Base-by-base conservation (phyloP, 331 rosid species). In the Acacia pycnantha region DNA sequence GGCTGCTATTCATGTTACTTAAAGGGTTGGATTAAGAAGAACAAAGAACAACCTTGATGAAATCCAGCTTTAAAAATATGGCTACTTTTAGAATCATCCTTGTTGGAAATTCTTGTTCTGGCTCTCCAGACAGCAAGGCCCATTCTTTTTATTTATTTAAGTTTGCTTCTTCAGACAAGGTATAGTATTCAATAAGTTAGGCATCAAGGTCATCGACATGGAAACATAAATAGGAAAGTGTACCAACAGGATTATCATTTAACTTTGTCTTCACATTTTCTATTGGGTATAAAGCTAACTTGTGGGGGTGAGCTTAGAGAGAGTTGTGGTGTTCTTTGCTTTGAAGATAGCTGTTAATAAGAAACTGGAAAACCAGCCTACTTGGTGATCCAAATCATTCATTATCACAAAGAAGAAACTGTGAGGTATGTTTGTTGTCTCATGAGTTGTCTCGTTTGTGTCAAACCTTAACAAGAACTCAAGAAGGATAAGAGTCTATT, bases 121-220 rank as follows among this genome's bases (percentile, higher is more conserved):
- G 68, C 77, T 75, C 83, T 78, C 64, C 81, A 74, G 94, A 92
- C 97, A 94, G 88, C 87, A 83, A 88, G 97, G 91, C 86, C 98
- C 95, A 83, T 79, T 81, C 88, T 53, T 85, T 86, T 89, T 85
- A 86, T 81, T 89, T 90, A 85, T 87, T 94, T 76, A 88, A 84
- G 89, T 81, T 90, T 89, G 91, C 87, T 89, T 90, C 94, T 84
- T 85, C 95, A 90, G 95, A 89, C 95, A 94, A 88, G 91, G 94
- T 86, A 87, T 89, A 92, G 98, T 92, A 90, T 89, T 85, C 89
- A 88, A 86, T 88, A 89, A 94, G 97, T 84, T 87, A 92, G 88
- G 97, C 92, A 91, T 91, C 92, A 83, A 81, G 90, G 83, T 88
- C 88, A 85, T 88, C 77, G 84, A 82, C 87, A 86, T 83, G 82